These are phyloP conservation scores for carrot (Daucus carota) DNA, from an alignment of 129 eudicot species.

Conservation along the genomic window DH1_v3.0 NC_030382.2:45189001-45189500, in stretches of 20 bases:
- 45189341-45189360: not conserved
- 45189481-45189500: slow-evolving; percentile 94
- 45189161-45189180: not conserved
- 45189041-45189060: not conserved
- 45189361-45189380: not conserved
- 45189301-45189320: slow-evolving; percentile 76
- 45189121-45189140: not conserved
- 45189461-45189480: slow-evolving; percentile 91
- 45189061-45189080: not conserved
- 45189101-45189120: not conserved
- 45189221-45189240: not conserved
- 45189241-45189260: slow-evolving; percentile 86
- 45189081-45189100: not conserved
- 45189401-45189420: slow-evolving; percentile 5
- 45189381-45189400: not conserved
- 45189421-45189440: slow-evolving; percentile 10
- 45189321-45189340: slow-evolving; percentile 76
- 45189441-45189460: slow-evolving; percentile 84
- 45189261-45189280: slow-evolving; percentile 52
- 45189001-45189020: not conserved
- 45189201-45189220: not conserved
- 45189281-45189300: slow-evolving; percentile 59
- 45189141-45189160: not conserved
- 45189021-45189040: not conserved
- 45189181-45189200: not conserved